Percentiles rank a stretch among this genome's conserved stretches.
These are phyloP conservation scores for Ophiostoma sp. DNA, from an alignment of 2,329 filamentous ascomycete species.

Conservation along the genomic window DNA sequence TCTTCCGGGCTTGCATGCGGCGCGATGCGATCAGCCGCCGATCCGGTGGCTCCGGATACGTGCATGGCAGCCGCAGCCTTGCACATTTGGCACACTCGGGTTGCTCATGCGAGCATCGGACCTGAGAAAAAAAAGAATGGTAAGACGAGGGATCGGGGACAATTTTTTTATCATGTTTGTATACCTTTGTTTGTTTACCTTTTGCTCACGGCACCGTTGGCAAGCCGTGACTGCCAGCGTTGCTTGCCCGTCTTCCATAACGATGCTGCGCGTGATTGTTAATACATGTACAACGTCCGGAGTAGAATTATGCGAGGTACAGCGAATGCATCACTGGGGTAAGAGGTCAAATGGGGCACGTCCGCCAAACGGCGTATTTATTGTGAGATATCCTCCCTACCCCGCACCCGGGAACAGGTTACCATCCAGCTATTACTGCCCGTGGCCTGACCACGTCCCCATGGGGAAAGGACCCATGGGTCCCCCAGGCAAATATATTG, in stretches of 20 bases:
- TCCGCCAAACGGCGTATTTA: neutral
- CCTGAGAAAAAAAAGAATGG: neutral
- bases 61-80: neutral
- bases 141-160: neutral
- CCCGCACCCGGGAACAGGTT: neutral
- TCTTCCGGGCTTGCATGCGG: slow-evolving; percentile 9
- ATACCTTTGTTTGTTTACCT: neutral
- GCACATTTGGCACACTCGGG: slow-evolving; percentile 7
- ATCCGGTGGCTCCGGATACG: slow-evolving; percentile 6
- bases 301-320: neutral
- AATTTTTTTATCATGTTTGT: neutral
- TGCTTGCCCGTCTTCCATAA: slow-evolving; percentile 1
- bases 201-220: slow-evolving; percentile 12
- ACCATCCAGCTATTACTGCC: too few relatives aligned
- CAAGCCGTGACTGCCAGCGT: neutral
- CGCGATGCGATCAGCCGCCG: neutral
- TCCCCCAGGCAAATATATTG: too few relatives aligned
- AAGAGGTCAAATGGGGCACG: neutral
- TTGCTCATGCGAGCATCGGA: slow-evolving; percentile 5
- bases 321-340: neutral
- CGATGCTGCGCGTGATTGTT: neutral
- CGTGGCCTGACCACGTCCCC: too few relatives aligned
- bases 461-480: too few relatives aligned
- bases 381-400: neutral
- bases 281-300: too few relatives aligned